phyloP scores from a whole-genome alignment of 768 basidiomycete species.

The Collybiopsis luxurians region DNA sequence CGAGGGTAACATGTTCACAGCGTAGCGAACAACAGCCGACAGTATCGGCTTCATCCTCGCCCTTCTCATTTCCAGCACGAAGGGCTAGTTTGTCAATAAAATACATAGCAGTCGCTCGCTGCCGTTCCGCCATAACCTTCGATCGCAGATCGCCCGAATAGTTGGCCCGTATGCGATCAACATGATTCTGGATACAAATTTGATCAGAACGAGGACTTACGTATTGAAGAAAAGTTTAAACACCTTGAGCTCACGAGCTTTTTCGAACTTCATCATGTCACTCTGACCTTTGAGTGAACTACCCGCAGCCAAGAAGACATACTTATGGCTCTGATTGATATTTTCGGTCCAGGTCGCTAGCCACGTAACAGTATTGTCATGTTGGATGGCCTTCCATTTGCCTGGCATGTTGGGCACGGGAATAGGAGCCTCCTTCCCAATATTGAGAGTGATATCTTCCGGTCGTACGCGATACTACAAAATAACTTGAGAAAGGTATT shows the following conservation, averaged over 20 bases:
- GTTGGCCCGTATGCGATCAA: constrained; percentile 87
- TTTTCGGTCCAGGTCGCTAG: constrained; percentile 99
- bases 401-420: constrained; percentile 93
- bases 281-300: constrained; percentile 98
- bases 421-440: constrained; percentile 69
- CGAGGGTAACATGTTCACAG: constrained; percentile 93
- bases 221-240: constrained; percentile 10
- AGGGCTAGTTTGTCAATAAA: constrained; percentile 97
- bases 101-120: constrained; percentile 99
- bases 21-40: constrained; percentile 98
- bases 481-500: constrained; percentile 5
- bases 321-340: constrained; percentile 92
- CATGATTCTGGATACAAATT: constrained; percentile 60
- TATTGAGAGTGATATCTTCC: constrained; percentile 95
- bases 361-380: constrained; percentile 98
- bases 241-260: constrained; percentile 94
- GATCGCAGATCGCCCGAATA: constrained; percentile 82
- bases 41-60: constrained; percentile 98
- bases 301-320: constrained; percentile 97
- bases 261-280: constrained; percentile 97
- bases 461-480: constrained; percentile 80
- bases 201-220: not conserved
- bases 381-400: constrained; percentile 82
- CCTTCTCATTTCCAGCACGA: constrained; percentile 99
- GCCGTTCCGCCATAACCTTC: constrained; percentile 92